These are phyloP conservation scores for Suillus plorans DNA, from an alignment of 768 basidiomycete species.

Conservation along the genomic window DNA sequence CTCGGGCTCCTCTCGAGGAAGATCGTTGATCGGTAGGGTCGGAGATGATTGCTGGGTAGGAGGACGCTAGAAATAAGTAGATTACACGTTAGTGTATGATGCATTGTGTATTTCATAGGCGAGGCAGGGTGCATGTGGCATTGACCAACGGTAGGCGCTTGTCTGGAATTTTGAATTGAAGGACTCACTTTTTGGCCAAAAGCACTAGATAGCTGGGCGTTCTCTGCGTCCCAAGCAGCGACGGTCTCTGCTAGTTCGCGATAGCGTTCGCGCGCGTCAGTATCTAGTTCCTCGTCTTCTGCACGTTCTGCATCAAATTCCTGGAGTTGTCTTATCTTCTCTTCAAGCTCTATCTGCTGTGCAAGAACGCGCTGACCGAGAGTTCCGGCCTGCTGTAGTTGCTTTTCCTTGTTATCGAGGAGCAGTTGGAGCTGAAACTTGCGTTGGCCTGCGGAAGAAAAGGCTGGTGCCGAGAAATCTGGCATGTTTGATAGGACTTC, in stretches of 20 bases:
- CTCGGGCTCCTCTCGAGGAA: slow-evolving; percentile 60
- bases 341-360: slow-evolving; percentile 92
- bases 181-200: slow-evolving; percentile 64
- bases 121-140: background rate
- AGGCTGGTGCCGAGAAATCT: slow-evolving; percentile 39
- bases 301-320: slow-evolving; percentile 63
- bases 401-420: slow-evolving; percentile 87
- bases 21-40: slow-evolving; percentile 43
- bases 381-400: slow-evolving; percentile 87
- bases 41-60: slow-evolving; percentile 52
- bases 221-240: slow-evolving; percentile 76
- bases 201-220: slow-evolving; percentile 68
- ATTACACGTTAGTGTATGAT: slow-evolving; percentile 12
- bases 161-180: background rate
- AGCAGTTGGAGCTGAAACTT: slow-evolving; percentile 65
- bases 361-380: slow-evolving; percentile 92
- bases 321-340: slow-evolving; percentile 80
- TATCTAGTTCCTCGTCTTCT: slow-evolving; percentile 63
- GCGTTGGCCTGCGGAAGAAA: slow-evolving; percentile 57
- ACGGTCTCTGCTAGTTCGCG: slow-evolving; percentile 76
- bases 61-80: slow-evolving; percentile 33
- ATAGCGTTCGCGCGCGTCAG: slow-evolving; percentile 70
- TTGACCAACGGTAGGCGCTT: background rate
- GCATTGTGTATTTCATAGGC: background rate
- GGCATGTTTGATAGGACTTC: slow-evolving; percentile 36